A percentile compares a stretch with the other conserved stretches of the same genome.
Evolutionary conservation across 177 flowering plant genomes (phyloP).

Genomic region (Vitis hybrid): DNA sequence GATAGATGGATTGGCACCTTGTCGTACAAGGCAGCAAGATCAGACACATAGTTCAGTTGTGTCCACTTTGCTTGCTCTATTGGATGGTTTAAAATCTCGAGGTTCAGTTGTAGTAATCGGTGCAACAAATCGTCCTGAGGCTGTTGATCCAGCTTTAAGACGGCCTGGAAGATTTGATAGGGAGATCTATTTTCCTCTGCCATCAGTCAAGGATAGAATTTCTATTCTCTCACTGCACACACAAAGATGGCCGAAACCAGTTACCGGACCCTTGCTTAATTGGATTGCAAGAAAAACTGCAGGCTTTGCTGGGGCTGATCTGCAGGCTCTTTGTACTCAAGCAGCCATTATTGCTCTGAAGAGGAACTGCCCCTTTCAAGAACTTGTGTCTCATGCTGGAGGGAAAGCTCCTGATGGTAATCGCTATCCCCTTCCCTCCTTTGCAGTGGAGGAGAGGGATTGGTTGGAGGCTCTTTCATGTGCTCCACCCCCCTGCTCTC

Average conservation of each 20-base stretch:
- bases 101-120: constrained; percentile 98
- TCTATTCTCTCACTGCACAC: constrained; percentile 91
- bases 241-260: constrained; percentile 86
- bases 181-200: constrained; percentile 96
- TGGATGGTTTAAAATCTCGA: constrained; percentile 95
- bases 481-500: constrained; percentile 95
- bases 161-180: constrained; percentile 99
- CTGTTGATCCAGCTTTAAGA: constrained; percentile 93
- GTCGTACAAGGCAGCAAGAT: constrained; percentile 86
- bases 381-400: constrained; percentile 60
- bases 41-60: constrained; percentile 99
- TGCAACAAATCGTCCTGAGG: constrained; percentile 98
- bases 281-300: constrained; percentile 76
- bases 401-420: constrained; percentile 27
- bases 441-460: constrained; percentile 85
- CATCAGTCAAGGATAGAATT: constrained; percentile 82
- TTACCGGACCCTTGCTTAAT: constrained; percentile 64
- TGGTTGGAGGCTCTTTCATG: constrained; percentile 88
- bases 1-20: constrained; percentile 95
- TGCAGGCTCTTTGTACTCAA: constrained; percentile 97
- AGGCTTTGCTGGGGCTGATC: constrained; percentile 99
- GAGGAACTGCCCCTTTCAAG: constrained; percentile 77
- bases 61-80: constrained; percentile 89
- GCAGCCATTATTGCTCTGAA: constrained; percentile 86
- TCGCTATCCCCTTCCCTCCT: constrained; percentile 61